phyloP scores from a whole-genome alignment of 345 rosid genomes.

The Murraya koenigii region DNA sequence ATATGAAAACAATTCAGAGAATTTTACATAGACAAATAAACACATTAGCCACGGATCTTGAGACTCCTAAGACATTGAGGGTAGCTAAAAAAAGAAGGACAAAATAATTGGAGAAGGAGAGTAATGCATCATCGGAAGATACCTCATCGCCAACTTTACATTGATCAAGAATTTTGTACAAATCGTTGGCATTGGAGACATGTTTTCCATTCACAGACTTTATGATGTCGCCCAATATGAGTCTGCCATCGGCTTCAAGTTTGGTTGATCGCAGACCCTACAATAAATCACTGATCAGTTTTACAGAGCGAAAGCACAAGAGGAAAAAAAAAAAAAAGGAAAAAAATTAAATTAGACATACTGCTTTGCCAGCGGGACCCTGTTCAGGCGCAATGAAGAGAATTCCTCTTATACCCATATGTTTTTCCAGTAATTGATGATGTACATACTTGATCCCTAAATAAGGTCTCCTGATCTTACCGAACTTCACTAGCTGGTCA shows the following conservation, averaged over 20 bases:
- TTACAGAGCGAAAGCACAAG: not conserved
- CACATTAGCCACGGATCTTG: not conserved
- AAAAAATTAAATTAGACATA: conserved; percentile 27
- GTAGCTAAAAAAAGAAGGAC: not conserved
- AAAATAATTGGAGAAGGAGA: not conserved
- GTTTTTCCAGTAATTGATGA: conserved; percentile 81
- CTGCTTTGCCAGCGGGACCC: conserved; percentile 98
- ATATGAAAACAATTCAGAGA: not conserved
- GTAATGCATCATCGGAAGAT: conserved; percentile 1
- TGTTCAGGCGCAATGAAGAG: conserved; percentile 78
- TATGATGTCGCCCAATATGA: conserved; percentile 87
- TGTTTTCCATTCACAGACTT: conserved; percentile 77
- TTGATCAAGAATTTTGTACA: conserved; percentile 86
- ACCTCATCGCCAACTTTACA: conserved; percentile 89
- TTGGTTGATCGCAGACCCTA: conserved; percentile 83
- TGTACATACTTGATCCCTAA: conserved; percentile 94
- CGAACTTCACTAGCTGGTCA: conserved; percentile 81
- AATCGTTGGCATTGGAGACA: conserved; percentile 44
- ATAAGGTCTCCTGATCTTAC: conserved; percentile 85
- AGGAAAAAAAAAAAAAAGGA: not conserved
- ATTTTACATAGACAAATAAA: not conserved
- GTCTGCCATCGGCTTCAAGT: conserved; percentile 81
- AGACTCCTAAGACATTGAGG: not conserved
- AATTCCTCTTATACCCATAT: conserved; percentile 87
- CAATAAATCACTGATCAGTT: conserved; percentile 20